Base-by-base conservation (phyloP, 1,139 yeast species). In the Saccharomyces hybrid region DNA sequence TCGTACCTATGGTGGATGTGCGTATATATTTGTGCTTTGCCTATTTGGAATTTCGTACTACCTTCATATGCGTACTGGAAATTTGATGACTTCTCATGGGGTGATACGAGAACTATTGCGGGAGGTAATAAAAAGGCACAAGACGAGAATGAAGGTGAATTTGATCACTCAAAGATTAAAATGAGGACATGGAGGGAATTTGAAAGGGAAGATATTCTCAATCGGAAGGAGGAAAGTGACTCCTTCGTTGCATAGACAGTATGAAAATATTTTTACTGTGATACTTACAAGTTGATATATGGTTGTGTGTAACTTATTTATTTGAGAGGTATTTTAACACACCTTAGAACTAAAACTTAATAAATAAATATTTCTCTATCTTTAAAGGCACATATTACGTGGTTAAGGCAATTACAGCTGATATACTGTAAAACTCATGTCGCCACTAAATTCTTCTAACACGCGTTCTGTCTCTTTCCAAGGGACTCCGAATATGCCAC, bases 41-140 rank as follows among this genome's bases (percentile, higher is more conserved):
- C 98, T 34, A 78, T 93, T 58, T 93, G 99, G 99, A 93, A 93
- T 70, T 88, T 93, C 68, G 85, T 91, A 5, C 76, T 93, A 54
- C 99, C 99, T 3, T 70, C 82, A 51, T 88, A 93, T 71, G 89
- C 98, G 0, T 93, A 74, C 65, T 93, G 99, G 99, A 91, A 91
- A 71, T 93, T 93, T 72, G 99, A 93, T 71, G 99, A 93, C 71
- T 93, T 93, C 74, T 83, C 93, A 64, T 93, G 99, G 99, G 99
- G 99, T 71, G 98, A 91, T 61, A 93, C 99, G 4, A 81, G 99
- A 76, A 79, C 87, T 23, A 83, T 93, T 56, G 82, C 82, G 20
- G 95, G 93, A 48, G 95, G 82, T 9, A 71, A 67, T 46, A 75
- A 73, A 58, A 82, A 77, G 58, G 78, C 78, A 60, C 96, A 88